Base-by-base conservation (phyloP, 2,329 filamentous ascomycete genomes). In the Magnaporthiopsis incrustans region DNA sequence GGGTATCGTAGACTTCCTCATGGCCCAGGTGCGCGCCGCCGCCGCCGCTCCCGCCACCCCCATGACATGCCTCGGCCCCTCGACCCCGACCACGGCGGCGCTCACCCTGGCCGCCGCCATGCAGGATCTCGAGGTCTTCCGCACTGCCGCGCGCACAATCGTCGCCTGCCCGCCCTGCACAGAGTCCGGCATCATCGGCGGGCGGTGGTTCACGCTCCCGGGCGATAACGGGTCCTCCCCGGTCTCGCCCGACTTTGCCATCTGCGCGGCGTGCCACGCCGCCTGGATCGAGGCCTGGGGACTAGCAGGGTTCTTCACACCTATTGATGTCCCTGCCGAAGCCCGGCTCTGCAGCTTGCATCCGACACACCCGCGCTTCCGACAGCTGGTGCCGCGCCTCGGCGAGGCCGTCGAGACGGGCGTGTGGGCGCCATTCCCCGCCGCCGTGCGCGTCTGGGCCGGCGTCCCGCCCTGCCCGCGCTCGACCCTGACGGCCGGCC, bases 181-280 rank as follows among this genome's bases (percentile, higher is more conserved):
- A 32, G 32, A 12, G 26, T 18, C 11, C 10, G 58, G 58, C 15
- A 25, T 60, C 15, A 14, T 14, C 32, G 58, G 7, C 22, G 44
- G 44, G 44, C 8, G 22, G 22, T 53, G 44, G 44, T 53, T 53
- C 44, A 22, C 4, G 44, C 44, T 53, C 22, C 4, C 18, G 44
- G 22, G 44, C 22, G 44, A 25, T 7, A 25, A 53, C 44, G 44
- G n/a, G 18, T 18, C 56, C 15, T 15, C 57, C 14, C 4, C 57
- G 1, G 4, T 25, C 25, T 25, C 57, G 26, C 57, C 57, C 7
- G 59, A 60, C 59, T 60, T 60, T 27, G 30, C 33, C 60, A 32
- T 61, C 25, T 61, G 60, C 35, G 60, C 30, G 18, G 60, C 60
- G 8, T 61, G 60, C 38, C 18, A 61, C 60, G 60, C 33, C 25